phyloP scores from a whole-genome alignment of 1,284 basidiomycete species.

The Cryptococcus sp. region DNA sequence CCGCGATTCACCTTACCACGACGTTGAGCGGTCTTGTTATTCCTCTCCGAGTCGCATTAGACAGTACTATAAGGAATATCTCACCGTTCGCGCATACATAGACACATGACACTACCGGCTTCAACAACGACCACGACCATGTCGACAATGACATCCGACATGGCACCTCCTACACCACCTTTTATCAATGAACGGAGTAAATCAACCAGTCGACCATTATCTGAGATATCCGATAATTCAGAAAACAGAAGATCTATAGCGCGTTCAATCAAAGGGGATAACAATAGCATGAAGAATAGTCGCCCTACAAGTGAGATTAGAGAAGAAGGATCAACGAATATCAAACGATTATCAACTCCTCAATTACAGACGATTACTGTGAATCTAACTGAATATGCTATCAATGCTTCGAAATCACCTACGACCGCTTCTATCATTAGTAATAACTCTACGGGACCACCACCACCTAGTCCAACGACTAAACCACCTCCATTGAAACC shows the following conservation, averaged over 20 bases:
- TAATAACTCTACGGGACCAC: not conserved
- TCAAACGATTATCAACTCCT: constrained; percentile 10
- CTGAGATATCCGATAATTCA: constrained; percentile 30
- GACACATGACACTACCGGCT: too few species aligned
- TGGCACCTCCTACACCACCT: not conserved
- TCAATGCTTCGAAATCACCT: not conserved
- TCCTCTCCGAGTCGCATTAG: too few species aligned
- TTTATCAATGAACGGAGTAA: not conserved
- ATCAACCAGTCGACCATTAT: constrained; percentile 17
- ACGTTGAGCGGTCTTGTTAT: too few species aligned
- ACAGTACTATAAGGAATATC: too few species aligned
- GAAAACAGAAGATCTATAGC: constrained; percentile 13
- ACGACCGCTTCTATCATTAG: not conserved
- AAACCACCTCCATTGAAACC: constrained; percentile 1
- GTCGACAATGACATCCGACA: not conserved
- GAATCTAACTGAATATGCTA: constrained; percentile 39
- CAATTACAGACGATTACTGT: constrained; percentile 38
- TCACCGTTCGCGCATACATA: too few species aligned
- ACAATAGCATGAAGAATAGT: constrained; percentile 1
- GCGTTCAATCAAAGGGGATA: constrained; percentile 7
- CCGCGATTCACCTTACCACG: too few species aligned
- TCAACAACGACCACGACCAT: too few species aligned
- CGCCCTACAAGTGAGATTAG: constrained; percentile 27
- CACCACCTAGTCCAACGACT: constrained; percentile 6
- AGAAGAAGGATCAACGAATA: constrained; percentile 11